Conservation (phyloP, 805 yeast species). For the Candida nemodendra region DNA sequence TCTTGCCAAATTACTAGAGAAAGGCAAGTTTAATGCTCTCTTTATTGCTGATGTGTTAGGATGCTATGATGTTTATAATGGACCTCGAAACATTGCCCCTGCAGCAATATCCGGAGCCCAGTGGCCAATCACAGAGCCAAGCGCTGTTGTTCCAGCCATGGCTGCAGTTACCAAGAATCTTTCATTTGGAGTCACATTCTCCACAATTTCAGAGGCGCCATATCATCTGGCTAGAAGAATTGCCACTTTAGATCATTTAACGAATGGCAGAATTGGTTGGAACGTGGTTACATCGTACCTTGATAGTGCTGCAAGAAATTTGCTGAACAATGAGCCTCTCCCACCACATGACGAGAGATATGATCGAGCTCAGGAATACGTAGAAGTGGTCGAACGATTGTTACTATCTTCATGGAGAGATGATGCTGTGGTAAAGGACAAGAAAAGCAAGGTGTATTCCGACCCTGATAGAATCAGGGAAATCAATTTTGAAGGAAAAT, state of each 20-base stretch:
- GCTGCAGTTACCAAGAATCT: slow-evolving; percentile 43
- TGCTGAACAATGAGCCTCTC: slow-evolving; percentile 35
- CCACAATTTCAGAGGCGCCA: slow-evolving; percentile 40
- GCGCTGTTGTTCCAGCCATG: slow-evolving; percentile 39
- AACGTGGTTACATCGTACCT: slow-evolving; percentile 45
- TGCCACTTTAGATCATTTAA: slow-evolving; percentile 44
- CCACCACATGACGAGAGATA: slow-evolving; percentile 44
- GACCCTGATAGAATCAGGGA: slow-evolving; percentile 41
- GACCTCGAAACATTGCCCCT: slow-evolving; percentile 30
- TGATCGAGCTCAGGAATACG: slow-evolving; percentile 38
- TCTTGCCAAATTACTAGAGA: slow-evolving; percentile 38
- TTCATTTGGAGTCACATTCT: slow-evolving; percentile 37
- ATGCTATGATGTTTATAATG: slow-evolving; percentile 40
- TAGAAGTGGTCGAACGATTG: slow-evolving; percentile 39
- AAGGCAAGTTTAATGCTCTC: slow-evolving; percentile 39
- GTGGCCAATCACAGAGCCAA: slow-evolving; percentile 40
- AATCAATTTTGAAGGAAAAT: slow-evolving; percentile 41
- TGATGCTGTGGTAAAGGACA: slow-evolving; percentile 36
- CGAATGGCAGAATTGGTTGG: slow-evolving; percentile 47
- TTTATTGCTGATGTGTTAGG: slow-evolving; percentile 43
- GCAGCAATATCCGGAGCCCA: slow-evolving; percentile 30
- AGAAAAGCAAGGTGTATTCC: slow-evolving; percentile 21
- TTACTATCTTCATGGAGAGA: slow-evolving; percentile 45
- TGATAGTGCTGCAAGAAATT: slow-evolving; percentile 41
- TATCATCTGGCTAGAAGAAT: slow-evolving; percentile 35